Base-by-base conservation (phyloP, 2,329 filamentous ascomycete genomes). In the Sporothrix humicola region DNA sequence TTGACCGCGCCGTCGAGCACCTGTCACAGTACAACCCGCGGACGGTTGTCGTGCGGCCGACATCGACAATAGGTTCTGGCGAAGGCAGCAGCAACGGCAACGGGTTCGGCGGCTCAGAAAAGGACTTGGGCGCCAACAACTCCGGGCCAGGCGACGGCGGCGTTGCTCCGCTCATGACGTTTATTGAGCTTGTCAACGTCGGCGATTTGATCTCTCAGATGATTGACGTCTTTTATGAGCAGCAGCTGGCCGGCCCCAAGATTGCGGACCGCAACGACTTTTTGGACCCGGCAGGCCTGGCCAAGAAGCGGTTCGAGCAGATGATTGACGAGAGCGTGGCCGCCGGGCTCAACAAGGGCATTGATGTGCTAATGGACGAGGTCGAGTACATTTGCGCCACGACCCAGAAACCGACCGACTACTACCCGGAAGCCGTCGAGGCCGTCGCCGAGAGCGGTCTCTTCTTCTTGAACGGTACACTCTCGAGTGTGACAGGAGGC, bases 231-330 rank as follows among this genome's bases (percentile, higher is more conserved):
- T 99, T 99, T 81, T 99, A 97, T 82, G 93, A 97, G 80, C 96
- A 98, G 83, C 96, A 99, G 83, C 88, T 99, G 42, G 90, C 94
- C 6, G 88, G 90, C 0, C 89, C 92, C 15, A 93, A 93, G 78
- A 90, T 99, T 71, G 92, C 92, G 0, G 95, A 98, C 80, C 91
- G 93, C 59, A 97, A 97, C 80, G 96, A 99, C 82, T 99, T 99
- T 79, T 86, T 99, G 66, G 94, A 97, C 79, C 92, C 94, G 23
- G 93, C 95, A 0, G 92, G 93, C 46, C 92, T 98, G 78, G 95
- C 96, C 76, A 99, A 99, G 88, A 98, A 98, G 84, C 94, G 93
- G 77, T 99, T 98, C 79, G 96, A 99, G 85, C 95, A 98, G 80
- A 97, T 98, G 92, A 90, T 99, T 1, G 96, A 99, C 79, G 96